These are phyloP conservation scores for Mycosphaerella arachidis DNA, from an alignment of 2,329 filamentous ascomycete genomes.

Conservation along the genomic window DNA sequence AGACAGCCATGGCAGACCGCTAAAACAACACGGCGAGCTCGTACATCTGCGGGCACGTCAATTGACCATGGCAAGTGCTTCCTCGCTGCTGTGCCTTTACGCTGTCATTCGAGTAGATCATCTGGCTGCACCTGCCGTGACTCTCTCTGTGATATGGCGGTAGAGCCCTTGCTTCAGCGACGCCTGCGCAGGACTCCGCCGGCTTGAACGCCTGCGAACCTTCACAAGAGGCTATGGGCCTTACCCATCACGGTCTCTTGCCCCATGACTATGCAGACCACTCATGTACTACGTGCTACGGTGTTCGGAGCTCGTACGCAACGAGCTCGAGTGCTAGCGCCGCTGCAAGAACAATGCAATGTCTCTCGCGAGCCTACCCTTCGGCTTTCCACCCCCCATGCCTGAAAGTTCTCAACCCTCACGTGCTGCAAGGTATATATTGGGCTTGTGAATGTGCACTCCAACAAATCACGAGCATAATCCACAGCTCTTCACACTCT, in stretches of 20 bases:
- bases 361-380: not conserved
- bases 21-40: not conserved
- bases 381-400: too few species aligned
- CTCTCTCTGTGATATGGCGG: too few species aligned
- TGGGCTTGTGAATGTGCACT: not conserved
- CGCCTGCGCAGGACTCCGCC: too few species aligned
- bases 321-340: not conserved
- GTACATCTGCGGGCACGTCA: not conserved
- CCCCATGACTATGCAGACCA: not conserved
- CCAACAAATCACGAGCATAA: not conserved
- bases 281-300: too few species aligned
- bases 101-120: not conserved
- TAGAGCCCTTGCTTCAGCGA: too few species aligned
- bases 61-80: not conserved
- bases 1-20: not conserved
- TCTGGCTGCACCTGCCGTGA: not conserved
- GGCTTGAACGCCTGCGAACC: too few species aligned
- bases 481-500: not conserved
- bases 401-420: too few species aligned
- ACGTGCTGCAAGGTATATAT: not conserved
- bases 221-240: not conserved
- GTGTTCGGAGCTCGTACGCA: not conserved
- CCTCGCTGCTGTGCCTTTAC: not conserved
- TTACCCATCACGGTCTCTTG: not conserved
- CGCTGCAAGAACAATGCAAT: not conserved